Evolutionary conservation across 1,139 yeast genomes (phyloP).

Genomic region (Saccharomyces hybrid): DNA sequence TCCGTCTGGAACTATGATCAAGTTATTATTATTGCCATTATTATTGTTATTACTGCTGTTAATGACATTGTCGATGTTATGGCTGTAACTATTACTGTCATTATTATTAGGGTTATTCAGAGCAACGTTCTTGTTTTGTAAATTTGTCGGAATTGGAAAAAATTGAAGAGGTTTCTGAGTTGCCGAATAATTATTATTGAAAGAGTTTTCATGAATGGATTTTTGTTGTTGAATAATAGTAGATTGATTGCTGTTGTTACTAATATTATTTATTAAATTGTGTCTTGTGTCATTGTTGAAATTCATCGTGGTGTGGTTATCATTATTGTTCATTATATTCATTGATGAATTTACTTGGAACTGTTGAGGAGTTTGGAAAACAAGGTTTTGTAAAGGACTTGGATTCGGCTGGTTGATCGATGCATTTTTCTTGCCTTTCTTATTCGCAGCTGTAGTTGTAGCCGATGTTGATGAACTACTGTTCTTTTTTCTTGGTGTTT

Average conservation of each 20-base stretch:
- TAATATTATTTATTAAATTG: conserved; percentile 8
- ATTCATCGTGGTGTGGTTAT: conserved; percentile 8
- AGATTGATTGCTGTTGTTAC: background rate
- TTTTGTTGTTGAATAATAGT: conserved; percentile 10
- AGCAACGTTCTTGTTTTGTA: conserved; percentile 11
- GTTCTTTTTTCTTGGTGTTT: conserved; percentile 31
- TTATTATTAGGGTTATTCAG: background rate
- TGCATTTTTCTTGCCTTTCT: conserved; percentile 7
- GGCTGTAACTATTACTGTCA: conserved; percentile 5
- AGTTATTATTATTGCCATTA: conserved; percentile 12
- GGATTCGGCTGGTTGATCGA: conserved; percentile 24
- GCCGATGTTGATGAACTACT: conserved; percentile 7
- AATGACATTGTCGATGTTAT: conserved; percentile 9
- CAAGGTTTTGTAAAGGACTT: conserved; percentile 29
- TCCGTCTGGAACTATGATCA: background rate
- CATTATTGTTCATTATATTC: conserved; percentile 6
- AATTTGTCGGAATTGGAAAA: conserved; percentile 26
- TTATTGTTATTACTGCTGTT: conserved; percentile 21
- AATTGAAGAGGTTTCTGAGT: conserved; percentile 32
- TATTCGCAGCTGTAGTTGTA: conserved; percentile 22
- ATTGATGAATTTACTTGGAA: conserved; percentile 7
- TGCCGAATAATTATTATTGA: conserved; percentile 20
- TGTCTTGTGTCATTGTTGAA: conserved; percentile 8
- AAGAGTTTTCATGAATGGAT: conserved; percentile 9
- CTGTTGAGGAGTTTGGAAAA: conserved; percentile 30